A percentile compares a stretch with the other conserved stretches of the same genome.
Evolutionary conservation across 2,329 filamentous ascomycete genomes (phyloP).

Genomic region (Dryadomyces quercus-mongolicae): DNA sequence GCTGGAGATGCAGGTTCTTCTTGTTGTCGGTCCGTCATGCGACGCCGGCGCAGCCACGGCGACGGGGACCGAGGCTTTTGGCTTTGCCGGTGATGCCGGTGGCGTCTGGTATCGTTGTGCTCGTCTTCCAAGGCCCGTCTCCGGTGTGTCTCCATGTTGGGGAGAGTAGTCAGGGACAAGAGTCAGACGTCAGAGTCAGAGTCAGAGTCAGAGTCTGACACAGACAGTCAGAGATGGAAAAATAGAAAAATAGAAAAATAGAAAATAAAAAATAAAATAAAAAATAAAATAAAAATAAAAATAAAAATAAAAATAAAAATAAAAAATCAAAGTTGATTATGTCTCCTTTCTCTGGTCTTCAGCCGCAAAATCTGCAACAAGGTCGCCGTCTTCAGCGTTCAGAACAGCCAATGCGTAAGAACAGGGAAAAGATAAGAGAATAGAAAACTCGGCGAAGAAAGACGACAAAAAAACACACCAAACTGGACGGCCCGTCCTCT

Average conservation of each 20-base stretch:
- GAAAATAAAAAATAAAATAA: too few species aligned
- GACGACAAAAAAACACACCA: background rate
- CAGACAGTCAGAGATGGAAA: too few species aligned
- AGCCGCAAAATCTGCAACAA: too few species aligned
- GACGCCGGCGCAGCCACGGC: background rate
- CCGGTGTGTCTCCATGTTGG: background rate
- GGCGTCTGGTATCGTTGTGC: background rate
- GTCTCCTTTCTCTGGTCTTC: too few species aligned
- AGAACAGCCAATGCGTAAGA: too few species aligned
- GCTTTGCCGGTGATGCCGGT: background rate
- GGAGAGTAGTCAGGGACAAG: too few species aligned
- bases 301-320: too few species aligned
- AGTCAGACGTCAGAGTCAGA: too few species aligned
- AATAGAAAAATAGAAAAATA: background rate
- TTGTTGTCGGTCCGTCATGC: background rate
- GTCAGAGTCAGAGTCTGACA: too few species aligned
- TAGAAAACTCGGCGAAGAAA: too few species aligned
- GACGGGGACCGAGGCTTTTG: background rate
- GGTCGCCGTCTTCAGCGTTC: too few species aligned
- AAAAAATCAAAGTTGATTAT: too few species aligned
- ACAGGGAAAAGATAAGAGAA: background rate
- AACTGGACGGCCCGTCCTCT: background rate
- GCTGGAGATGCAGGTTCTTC: constrained; percentile 7
- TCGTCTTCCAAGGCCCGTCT: background rate
- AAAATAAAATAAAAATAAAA: background rate